Percentiles rank a stretch among this genome's conserved stretches.
Conservation (phyloP, 129 eudicot species). For the Lactuca saligna region DNA sequence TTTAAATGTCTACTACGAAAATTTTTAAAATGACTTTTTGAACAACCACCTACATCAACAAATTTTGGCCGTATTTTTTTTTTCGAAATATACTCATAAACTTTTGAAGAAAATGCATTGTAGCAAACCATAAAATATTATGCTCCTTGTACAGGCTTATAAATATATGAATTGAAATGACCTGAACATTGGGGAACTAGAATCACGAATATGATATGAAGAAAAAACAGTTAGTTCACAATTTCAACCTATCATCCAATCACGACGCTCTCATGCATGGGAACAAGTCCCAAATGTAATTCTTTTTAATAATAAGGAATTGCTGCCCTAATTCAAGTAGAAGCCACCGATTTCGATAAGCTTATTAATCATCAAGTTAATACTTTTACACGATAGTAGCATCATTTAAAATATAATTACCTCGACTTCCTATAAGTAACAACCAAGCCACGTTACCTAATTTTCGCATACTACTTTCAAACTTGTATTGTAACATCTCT, state of each 20-base stretch:
- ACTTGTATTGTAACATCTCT: background rate
- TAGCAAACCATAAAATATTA: background rate
- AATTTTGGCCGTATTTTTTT: too few relatives aligned
- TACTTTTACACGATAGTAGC: background rate
- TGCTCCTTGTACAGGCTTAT: background rate
- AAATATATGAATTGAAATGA: slow-evolving; percentile 1
- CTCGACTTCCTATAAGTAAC: slow-evolving; percentile 9
- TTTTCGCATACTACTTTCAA: background rate
- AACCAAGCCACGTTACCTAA: slow-evolving; percentile 3
- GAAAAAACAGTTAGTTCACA: slow-evolving; percentile 34
- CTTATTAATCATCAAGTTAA: background rate
- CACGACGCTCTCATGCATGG: slow-evolving; percentile 31
- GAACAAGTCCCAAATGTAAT: slow-evolving; percentile 25
- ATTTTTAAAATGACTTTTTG: too few relatives aligned
- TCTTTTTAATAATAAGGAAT: too few relatives aligned
- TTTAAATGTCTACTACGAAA: too few relatives aligned
- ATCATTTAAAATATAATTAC: background rate
- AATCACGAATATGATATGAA: slow-evolving; percentile 33
- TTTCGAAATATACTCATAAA: too few relatives aligned
- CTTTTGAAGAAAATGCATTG: too few relatives aligned
- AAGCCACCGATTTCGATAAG: background rate
- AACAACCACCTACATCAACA: background rate
- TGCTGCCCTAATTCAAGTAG: background rate
- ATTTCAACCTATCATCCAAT: slow-evolving; percentile 25
- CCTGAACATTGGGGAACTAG: background rate